A percentile compares a stretch with the other conserved stretches of the same genome.
phyloP scores from a whole-genome alignment of 73 alveolate genomes.

The Halteria grandinella region DNA sequence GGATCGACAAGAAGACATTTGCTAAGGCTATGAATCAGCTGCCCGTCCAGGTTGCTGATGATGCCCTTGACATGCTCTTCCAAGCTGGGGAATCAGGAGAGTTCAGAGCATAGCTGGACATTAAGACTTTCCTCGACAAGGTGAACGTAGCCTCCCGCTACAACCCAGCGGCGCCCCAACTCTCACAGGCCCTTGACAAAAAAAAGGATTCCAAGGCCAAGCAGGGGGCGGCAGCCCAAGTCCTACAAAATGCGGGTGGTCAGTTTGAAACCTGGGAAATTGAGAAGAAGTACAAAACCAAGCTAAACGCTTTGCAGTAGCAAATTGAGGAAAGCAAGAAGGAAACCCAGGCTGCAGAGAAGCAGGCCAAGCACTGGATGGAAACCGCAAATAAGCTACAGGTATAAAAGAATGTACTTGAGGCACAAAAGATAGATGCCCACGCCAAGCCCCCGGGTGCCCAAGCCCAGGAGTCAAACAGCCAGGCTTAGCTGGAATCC shows the following conservation, averaged over 20 bases:
- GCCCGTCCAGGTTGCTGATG: constrained; percentile 22
- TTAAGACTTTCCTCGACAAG: constrained; percentile 14
- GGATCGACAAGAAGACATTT: constrained; percentile 33
- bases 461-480: constrained; percentile 10
- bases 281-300: constrained; percentile 51
- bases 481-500: neutral
- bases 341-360: constrained; percentile 34
- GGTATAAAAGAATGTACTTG: constrained; percentile 22
- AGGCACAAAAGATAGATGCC: constrained; percentile 25
- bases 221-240: too few relatives aligned
- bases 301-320: constrained; percentile 33
- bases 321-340: constrained; percentile 45
- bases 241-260: too few relatives aligned
- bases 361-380: constrained; percentile 47
- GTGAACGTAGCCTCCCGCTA: constrained; percentile 4
- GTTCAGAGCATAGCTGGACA: constrained; percentile 26
- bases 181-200: too few relatives aligned
- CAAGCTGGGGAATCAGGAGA: constrained; percentile 20
- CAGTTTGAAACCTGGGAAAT: constrained; percentile 33
- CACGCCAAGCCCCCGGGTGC: constrained; percentile 51
- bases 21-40: constrained; percentile 24
- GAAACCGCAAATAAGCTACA: constrained; percentile 32
- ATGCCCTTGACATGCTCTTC: constrained; percentile 19
- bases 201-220: too few relatives aligned
- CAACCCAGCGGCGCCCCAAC: constrained; percentile 30